Percentiles rank a stretch among this genome's conserved stretches.
These are phyloP conservation scores for Leucocoprinus leucothites DNA, from an alignment of 768 basidiomycete species.

Conservation along the genomic window DNA sequence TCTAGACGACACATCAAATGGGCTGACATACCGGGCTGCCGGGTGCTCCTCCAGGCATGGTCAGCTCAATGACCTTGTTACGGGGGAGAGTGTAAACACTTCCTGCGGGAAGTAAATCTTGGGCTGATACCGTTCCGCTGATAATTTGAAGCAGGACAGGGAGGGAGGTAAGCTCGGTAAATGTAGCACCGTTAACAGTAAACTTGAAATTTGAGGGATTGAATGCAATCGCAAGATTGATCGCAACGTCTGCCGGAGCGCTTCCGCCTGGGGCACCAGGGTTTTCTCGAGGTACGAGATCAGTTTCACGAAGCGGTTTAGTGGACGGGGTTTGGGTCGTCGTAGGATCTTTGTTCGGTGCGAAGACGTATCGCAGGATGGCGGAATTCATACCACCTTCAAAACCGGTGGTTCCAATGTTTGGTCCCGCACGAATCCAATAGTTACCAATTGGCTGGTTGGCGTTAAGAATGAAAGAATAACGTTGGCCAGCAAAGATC, in stretches of 20 bases:
- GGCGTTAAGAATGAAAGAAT: conserved; percentile 39
- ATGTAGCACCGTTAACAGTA: conserved; percentile 22
- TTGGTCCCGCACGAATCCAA: conserved; percentile 40
- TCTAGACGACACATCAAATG: not conserved
- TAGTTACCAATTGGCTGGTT: conserved; percentile 33
- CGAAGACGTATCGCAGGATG: conserved; percentile 46
- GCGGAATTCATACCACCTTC: conserved; percentile 38
- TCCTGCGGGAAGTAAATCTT: conserved; percentile 30
- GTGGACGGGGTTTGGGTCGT: conserved; percentile 14
- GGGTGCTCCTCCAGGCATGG: conserved; percentile 35
- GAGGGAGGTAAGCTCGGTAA: conserved; percentile 22
- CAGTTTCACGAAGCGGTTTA: conserved; percentile 18
- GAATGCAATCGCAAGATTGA: conserved; percentile 10
- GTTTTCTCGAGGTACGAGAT: conserved; percentile 13
- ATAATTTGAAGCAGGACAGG: conserved; percentile 37
- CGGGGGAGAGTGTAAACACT: conserved; percentile 36
- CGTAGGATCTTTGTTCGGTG: conserved; percentile 39
- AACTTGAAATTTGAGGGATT: conserved; percentile 14
- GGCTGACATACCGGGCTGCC: conserved; percentile 30
- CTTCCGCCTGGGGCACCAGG: conserved; percentile 17
- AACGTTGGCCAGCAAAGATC: conserved; percentile 47
- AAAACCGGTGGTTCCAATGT: conserved; percentile 24
- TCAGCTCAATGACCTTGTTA: conserved; percentile 27
- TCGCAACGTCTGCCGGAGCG: conserved; percentile 14
- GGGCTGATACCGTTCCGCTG: not conserved